Percentiles rank a stretch among this genome's conserved stretches.
phyloP scores from a whole-genome alignment of 371 early-diverging fungal genomes.

The Mortierella sp. region DNA sequence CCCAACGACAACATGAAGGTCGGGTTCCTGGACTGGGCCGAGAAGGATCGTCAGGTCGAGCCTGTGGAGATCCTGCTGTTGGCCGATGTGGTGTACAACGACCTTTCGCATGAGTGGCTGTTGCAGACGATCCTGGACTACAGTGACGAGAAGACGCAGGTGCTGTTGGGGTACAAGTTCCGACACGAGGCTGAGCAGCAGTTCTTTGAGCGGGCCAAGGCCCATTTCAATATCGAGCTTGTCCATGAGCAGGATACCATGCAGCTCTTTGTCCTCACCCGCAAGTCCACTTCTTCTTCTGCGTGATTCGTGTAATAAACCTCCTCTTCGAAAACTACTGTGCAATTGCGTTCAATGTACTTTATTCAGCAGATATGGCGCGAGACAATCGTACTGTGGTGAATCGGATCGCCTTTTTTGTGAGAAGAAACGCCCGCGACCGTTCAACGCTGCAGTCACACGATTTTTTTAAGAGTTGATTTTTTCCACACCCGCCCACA shows the following conservation, averaged over 20 bases:
- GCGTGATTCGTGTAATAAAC: neutral
- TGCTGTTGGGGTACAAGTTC: conserved; percentile 57
- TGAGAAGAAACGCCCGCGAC: neutral
- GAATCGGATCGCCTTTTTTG: neutral
- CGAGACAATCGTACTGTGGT: neutral
- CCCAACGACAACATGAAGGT: conserved; percentile 49
- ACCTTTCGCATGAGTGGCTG: conserved; percentile 44
- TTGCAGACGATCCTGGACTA: conserved; percentile 53
- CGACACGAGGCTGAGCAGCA: conserved; percentile 51
- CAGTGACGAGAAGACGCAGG: conserved; percentile 47
- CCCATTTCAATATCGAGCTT: conserved; percentile 37
- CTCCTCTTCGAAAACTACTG: too few species aligned
- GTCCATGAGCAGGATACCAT: conserved; percentile 57
- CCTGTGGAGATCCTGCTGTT: conserved; percentile 52
- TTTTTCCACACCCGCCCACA: too few species aligned
- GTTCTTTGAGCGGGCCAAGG: conserved; percentile 52
- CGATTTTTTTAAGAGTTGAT: neutral
- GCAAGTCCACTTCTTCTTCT: conserved; percentile 17
- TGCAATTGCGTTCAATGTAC: neutral
- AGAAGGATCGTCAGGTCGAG: conserved; percentile 49
- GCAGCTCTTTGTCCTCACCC: conserved; percentile 57
- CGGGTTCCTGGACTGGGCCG: conserved; percentile 56
- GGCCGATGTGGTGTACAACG: conserved; percentile 58
- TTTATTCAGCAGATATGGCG: too few species aligned
- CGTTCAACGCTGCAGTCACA: neutral